A percentile compares a stretch with the other conserved stretches of the same genome.
Evolutionary conservation across 2,329 filamentous ascomycete genomes (phyloP).

Genomic region (Apiospora pterosperma): DNA sequence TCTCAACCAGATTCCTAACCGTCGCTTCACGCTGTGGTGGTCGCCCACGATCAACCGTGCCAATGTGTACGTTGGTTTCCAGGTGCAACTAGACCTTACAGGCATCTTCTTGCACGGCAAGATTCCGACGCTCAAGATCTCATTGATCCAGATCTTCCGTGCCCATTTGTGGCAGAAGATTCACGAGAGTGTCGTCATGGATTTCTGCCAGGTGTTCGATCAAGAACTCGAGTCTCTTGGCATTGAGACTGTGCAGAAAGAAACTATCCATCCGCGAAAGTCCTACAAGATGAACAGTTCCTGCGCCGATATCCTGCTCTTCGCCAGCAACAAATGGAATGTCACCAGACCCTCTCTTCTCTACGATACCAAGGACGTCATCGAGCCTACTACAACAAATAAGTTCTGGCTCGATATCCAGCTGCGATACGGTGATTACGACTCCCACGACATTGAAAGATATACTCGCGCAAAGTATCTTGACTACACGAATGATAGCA

Average conservation of each 20-base stretch:
- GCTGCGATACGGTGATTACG: constrained; percentile 94
- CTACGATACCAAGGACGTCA: constrained; percentile 94
- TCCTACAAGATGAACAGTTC: constrained; percentile 99
- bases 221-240: constrained; percentile 93
- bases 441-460: constrained; percentile 97
- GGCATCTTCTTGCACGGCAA: constrained; percentile 99
- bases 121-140: constrained; percentile 97
- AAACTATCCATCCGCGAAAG: constrained; percentile 98
- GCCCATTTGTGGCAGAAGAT: constrained; percentile 99
- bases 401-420: constrained; percentile 99
- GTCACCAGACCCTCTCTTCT: constrained; percentile 89
- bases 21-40: constrained; percentile 99
- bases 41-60: constrained; percentile 89
- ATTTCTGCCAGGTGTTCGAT: constrained; percentile 96
- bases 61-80: constrained; percentile 99
- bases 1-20: constrained; percentile 97
- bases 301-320: constrained; percentile 93
- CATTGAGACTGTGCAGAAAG: constrained; percentile 97
- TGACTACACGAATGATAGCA: constrained; percentile 97
- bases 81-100: constrained; percentile 94
- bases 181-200: constrained; percentile 80
- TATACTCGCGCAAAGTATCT: constrained; percentile 98
- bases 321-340: constrained; percentile 98
- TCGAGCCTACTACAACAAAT: constrained; percentile 91
- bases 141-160: constrained; percentile 97